Evolutionary conservation across 1,284 basidiomycete genomes (phyloP).

Genomic region (Salmacisia buchloeana): DNA sequence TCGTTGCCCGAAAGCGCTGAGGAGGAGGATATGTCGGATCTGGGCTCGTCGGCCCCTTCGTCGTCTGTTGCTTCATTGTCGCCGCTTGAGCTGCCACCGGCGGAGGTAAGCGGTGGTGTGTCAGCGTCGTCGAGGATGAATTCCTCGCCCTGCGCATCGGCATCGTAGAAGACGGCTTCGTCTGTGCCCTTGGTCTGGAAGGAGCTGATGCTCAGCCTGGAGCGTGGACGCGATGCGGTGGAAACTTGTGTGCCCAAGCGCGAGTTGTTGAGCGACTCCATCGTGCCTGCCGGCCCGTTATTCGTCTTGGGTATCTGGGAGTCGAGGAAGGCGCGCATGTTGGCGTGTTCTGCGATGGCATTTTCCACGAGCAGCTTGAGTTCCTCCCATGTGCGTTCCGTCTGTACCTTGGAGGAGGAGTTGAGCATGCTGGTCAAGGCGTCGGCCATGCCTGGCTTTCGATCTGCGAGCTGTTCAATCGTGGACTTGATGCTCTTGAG

Average conservation of each 20-base stretch:
- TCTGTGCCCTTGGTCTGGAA: slow-evolving; percentile 33
- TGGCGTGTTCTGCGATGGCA: slow-evolving; percentile 32
- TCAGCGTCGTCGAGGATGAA: slow-evolving; percentile 9
- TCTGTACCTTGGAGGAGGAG: background rate
- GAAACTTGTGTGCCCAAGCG: slow-evolving; percentile 8
- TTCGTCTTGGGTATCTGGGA: slow-evolving; percentile 26
- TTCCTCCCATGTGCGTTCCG: too few relatives aligned
- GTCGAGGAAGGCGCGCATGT: slow-evolving; percentile 31
- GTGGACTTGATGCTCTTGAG: slow-evolving; percentile 22
- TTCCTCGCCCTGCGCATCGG: slow-evolving; percentile 21
- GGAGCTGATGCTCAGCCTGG: slow-evolving; percentile 27
- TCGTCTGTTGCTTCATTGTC: slow-evolving; percentile 31
- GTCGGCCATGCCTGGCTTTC: slow-evolving; percentile 2
- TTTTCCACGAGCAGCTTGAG: slow-evolving; percentile 25
- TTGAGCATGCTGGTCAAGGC: background rate
- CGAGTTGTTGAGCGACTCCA: slow-evolving; percentile 28
- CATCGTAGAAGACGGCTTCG: slow-evolving; percentile 45
- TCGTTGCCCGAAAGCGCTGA: background rate
- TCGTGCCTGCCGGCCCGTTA: slow-evolving; percentile 22
- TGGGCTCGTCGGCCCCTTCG: slow-evolving; percentile 23
- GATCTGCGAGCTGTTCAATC: slow-evolving; percentile 8
- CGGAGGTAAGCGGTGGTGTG: background rate
- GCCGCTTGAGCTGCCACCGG: slow-evolving; percentile 27
- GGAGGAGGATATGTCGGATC: slow-evolving; percentile 17
- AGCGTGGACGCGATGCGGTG: slow-evolving; percentile 10